A percentile compares a stretch with the other conserved stretches of the same genome.
phyloP scores from a whole-genome alignment of 2,329 filamentous ascomycete genomes.

The Diplocarpon mali region DNA sequence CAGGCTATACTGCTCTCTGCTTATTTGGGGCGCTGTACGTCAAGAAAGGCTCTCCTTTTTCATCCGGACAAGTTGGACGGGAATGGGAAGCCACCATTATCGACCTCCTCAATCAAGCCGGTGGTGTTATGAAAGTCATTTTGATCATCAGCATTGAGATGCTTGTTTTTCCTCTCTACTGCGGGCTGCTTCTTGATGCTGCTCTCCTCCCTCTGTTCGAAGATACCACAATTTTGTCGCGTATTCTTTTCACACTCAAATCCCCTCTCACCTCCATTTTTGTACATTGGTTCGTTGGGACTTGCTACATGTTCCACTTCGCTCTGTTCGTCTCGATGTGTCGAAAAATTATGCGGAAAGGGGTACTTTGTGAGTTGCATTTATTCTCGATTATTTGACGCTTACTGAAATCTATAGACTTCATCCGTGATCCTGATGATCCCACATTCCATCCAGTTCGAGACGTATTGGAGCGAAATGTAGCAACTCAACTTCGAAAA shows the following conservation, averaged over 20 bases:
- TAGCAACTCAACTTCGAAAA: slow-evolving; percentile 87
- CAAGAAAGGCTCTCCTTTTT: slow-evolving; percentile 58
- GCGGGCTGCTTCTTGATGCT: slow-evolving; percentile 78
- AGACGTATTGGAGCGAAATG: slow-evolving; percentile 86
- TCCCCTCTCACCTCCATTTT: slow-evolving; percentile 87
- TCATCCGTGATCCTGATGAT: slow-evolving; percentile 95
- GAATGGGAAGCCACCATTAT: slow-evolving; percentile 68
- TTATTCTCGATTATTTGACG: background rate
- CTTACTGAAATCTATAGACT: slow-evolving; percentile 47
- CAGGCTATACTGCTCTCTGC: slow-evolving; percentile 72
- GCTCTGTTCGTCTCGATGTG: slow-evolving; percentile 98
- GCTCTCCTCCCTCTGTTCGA: slow-evolving; percentile 86
- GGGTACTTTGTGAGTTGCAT: slow-evolving; percentile 67
- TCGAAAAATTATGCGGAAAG: slow-evolving; percentile 89
- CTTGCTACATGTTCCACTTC: slow-evolving; percentile 99
- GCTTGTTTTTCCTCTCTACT: slow-evolving; percentile 94
- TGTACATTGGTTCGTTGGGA: slow-evolving; percentile 97
- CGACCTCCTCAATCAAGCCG: slow-evolving; percentile 81
- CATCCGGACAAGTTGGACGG: slow-evolving; percentile 41
- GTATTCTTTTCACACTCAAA: slow-evolving; percentile 64
- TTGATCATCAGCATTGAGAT: slow-evolving; percentile 98
- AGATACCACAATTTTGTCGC: slow-evolving; percentile 62
- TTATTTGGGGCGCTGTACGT: slow-evolving; percentile 70
- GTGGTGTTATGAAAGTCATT: slow-evolving; percentile 95
- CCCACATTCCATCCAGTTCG: slow-evolving; percentile 96